These are phyloP conservation scores for Manihot esculenta DNA, from an alignment of 441 rosid species.

Conservation along the genomic window DNA sequence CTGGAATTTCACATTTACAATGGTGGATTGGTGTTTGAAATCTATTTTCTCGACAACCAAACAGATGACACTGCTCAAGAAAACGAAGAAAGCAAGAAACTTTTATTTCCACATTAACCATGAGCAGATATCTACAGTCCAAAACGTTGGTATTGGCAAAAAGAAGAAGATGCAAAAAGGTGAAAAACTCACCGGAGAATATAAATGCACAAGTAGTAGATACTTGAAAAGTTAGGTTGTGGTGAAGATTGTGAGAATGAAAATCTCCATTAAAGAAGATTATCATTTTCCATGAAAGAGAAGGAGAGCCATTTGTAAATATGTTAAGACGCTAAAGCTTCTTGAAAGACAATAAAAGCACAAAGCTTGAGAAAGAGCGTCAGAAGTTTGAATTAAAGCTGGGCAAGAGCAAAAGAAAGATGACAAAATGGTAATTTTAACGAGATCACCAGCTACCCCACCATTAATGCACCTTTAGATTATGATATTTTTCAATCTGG, in stretches of 20 bases:
- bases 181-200: too few species aligned
- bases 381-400: constrained; percentile 56
- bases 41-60: not conserved
- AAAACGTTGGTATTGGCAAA: too few species aligned
- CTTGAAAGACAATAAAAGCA: constrained; percentile 17
- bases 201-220: too few species aligned
- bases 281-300: not conserved
- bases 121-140: too few species aligned
- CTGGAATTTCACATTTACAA: not conserved
- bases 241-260: not conserved
- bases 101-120: not conserved
- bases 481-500: constrained; percentile 7
- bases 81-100: not conserved
- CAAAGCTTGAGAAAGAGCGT: constrained; percentile 22
- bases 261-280: constrained; percentile 1
- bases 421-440: constrained; percentile 26
- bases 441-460: not conserved
- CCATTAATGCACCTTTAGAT: not conserved
- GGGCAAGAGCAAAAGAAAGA: constrained; percentile 5
- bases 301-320: not conserved
- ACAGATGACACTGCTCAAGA: not conserved
- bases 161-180: too few species aligned
- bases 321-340: not conserved
- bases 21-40: not conserved
- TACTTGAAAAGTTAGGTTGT: too few species aligned